Evolutionary conservation across 495 filamentous ascomycete species (phyloP).

Genomic region (Penicillium bovifimosum): DNA sequence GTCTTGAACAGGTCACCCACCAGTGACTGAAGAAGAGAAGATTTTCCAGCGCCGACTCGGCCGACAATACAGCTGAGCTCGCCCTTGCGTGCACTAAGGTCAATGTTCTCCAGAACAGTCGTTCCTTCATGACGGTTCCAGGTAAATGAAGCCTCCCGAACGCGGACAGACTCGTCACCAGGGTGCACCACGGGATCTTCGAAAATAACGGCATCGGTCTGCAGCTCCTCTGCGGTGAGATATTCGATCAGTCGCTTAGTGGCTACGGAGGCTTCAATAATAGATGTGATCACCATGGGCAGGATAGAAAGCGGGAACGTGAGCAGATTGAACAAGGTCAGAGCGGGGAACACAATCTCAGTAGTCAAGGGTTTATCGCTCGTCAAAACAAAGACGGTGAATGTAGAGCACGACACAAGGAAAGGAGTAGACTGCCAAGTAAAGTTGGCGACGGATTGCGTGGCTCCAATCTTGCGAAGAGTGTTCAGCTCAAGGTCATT

Average conservation of each 20-base stretch:
- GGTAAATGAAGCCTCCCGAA: constrained; percentile 84
- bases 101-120: constrained; percentile 67
- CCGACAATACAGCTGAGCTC: constrained; percentile 92
- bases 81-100: constrained; percentile 81
- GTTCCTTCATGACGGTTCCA: constrained; percentile 76
- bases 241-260: constrained; percentile 80
- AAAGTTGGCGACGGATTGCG: constrained; percentile 91
- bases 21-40: constrained; percentile 79
- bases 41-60: constrained; percentile 92
- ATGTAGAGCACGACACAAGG: constrained; percentile 94
- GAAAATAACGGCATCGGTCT: constrained; percentile 70
- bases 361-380: constrained; percentile 76
- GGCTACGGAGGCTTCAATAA: constrained; percentile 94
- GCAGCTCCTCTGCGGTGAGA: constrained; percentile 84
- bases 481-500: constrained; percentile 95
- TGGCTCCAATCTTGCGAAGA: constrained; percentile 89
- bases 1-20: constrained; percentile 89
- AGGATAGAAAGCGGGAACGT: constrained; percentile 93
- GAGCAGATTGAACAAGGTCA: constrained; percentile 88
- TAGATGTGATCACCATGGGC: constrained; percentile 95
- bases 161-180: constrained; percentile 78
- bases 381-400: constrained; percentile 87
- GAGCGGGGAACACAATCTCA: constrained; percentile 90
- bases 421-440: constrained; percentile 99
- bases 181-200: constrained; percentile 60